Evolutionary conservation across 208 protist species (phyloP).

Genomic region (Trypanosomatidae sp.): DNA sequence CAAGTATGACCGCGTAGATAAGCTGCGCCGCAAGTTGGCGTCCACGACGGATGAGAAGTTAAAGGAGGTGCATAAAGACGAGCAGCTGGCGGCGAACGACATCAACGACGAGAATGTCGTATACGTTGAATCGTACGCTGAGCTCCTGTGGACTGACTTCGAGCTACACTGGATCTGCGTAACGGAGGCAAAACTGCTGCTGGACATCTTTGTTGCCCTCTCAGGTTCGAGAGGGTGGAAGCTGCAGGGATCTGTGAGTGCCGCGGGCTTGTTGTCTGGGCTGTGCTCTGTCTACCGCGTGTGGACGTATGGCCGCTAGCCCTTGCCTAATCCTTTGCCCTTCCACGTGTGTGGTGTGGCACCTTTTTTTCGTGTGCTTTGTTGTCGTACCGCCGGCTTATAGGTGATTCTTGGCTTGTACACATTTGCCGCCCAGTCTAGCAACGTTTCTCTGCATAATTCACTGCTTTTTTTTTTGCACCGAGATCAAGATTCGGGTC

Average conservation of each 20-base stretch:
- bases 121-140: slow-evolving; percentile 74
- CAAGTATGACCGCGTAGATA: slow-evolving; percentile 85
- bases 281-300: slow-evolving; percentile 90
- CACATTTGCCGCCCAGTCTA: no score
- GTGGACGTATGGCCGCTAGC: slow-evolving; percentile 87
- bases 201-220: slow-evolving; percentile 87
- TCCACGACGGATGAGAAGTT: slow-evolving; percentile 34
- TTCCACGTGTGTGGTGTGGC: background rate
- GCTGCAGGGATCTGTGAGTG: slow-evolving; percentile 64
- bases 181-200: slow-evolving; percentile 83
- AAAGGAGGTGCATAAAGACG: slow-evolving; percentile 16
- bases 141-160: slow-evolving; percentile 89
- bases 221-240: slow-evolving; percentile 66
- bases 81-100: slow-evolving; percentile 19
- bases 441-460: no score
- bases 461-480: background rate
- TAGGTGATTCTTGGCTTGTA: no score
- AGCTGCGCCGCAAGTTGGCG: slow-evolving; percentile 68
- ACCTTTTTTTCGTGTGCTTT: background rate
- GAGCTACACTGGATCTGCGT: slow-evolving; percentile 91
- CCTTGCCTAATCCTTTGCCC: background rate
- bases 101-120: slow-evolving; percentile 57
- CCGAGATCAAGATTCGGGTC: background rate
- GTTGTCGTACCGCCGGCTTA: background rate
- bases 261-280: slow-evolving; percentile 80